These are phyloP conservation scores for Hemerocallis citrina DNA, from an alignment of 106 monocot genomes.

Conservation along the genomic window DNA sequence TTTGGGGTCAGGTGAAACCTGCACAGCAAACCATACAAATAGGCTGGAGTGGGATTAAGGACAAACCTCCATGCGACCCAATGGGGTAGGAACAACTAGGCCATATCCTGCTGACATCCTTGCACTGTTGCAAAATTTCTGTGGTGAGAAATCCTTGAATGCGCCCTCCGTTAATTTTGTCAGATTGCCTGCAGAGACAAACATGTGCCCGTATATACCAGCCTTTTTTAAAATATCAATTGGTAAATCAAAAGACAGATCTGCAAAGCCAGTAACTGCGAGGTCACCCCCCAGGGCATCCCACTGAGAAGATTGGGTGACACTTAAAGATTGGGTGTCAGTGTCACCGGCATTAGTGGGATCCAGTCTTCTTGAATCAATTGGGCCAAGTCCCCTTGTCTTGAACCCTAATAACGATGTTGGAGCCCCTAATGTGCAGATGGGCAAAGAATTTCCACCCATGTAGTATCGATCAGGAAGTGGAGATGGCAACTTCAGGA, in stretches of 20 bases:
- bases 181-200: constrained; percentile 67
- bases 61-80: constrained; percentile 85
- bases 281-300: constrained; percentile 81
- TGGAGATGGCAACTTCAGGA: constrained; percentile 22
- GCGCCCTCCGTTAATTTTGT: constrained; percentile 40
- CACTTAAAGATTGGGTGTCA: constrained; percentile 12
- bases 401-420: constrained; percentile 62
- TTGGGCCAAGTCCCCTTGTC: constrained; percentile 66
- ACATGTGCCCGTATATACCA: constrained; percentile 81
- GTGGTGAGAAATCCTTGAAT: constrained; percentile 36
- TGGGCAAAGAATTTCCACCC: constrained; percentile 41
- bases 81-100: constrained; percentile 69
- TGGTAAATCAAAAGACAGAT: constrained; percentile 91
- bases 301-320: constrained; percentile 23
- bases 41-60: not conserved
- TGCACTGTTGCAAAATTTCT: constrained; percentile 30
- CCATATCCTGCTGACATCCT: constrained; percentile 75
- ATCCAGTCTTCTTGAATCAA: constrained; percentile 45
- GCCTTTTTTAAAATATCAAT: constrained; percentile 54
- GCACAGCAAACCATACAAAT: not conserved
- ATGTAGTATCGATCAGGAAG: constrained; percentile 38
- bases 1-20: too few species aligned
- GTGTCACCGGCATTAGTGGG: constrained; percentile 24
- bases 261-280: constrained; percentile 76
- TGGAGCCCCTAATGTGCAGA: constrained; percentile 60